Base-by-base conservation (phyloP, 768 basidiomycete genomes). In the Leccinum sublutescens region DNA sequence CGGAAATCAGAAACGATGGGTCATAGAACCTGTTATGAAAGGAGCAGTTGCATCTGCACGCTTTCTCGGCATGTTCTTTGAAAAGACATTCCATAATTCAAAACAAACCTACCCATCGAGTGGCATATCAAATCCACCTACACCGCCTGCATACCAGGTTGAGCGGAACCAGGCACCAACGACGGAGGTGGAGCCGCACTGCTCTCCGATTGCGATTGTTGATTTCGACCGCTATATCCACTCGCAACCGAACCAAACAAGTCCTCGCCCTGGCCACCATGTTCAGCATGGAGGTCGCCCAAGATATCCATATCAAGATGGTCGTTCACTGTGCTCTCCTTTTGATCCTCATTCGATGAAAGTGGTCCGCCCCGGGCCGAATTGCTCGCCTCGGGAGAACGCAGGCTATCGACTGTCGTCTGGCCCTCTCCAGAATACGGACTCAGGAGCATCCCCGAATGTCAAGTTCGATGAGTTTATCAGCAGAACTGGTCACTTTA, bases 391-490 rank as follows among this genome's bases (percentile, higher is more conserved):
- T 73, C 64, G 2, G 85, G 82, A 19, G 84, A 81, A 69, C 86
- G 86, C 6, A 86, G 74, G 25, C 77, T 78, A 52, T 83, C 79
- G 60, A 78, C 76, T 8, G 72, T 67, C 21, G 68, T 63, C 53
- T 73, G 75, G 15, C 72, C 68, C 33, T 75, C 73, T 45, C 71
- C 68, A 8, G 79, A 66, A 23, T 15, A 66, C 62, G 7, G 77
- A 60, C 40, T 78, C 80, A 14, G 72, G 63, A 19, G 70, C 65
- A 52, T 83, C 81, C 7, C 85, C 83, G 63, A 88, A 89, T 14
- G 69, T 92, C 89, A 25, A 91, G 79, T 67, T 91, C 90, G 57
- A 92, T 91, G 19, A 90, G 89, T 69, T 89, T 88, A 68, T 93
- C 90, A 1, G 84, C 88, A 6, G 86, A 88, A 66, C 75, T 85